A percentile compares a stretch with the other conserved stretches of the same genome.
Conservation (phyloP, 106 monocot genomes). For the Platanthera zijinensis region DNA sequence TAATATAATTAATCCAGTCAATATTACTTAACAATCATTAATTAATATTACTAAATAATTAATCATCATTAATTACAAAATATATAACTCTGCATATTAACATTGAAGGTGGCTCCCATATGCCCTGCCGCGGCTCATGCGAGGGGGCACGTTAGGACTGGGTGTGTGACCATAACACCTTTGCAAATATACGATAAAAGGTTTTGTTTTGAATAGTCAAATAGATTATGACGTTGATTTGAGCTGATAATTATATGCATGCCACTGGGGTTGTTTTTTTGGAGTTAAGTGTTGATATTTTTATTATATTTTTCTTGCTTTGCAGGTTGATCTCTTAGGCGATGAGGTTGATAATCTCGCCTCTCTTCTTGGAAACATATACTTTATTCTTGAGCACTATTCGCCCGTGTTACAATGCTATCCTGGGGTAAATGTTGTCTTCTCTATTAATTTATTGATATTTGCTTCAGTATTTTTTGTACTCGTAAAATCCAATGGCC, state of each 20-base stretch:
- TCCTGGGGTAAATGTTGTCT: slow-evolving; percentile 55
- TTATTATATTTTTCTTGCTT: slow-evolving; percentile 8
- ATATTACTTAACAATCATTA: too few relatives aligned
- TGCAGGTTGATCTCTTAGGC: slow-evolving; percentile 85
- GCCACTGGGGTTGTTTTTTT: not conserved
- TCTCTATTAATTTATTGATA: not conserved
- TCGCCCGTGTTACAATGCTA: slow-evolving; percentile 82
- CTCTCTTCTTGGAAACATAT: slow-evolving; percentile 64
- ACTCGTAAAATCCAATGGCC: too few relatives aligned
- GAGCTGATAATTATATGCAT: not conserved
- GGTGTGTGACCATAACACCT: not conserved
- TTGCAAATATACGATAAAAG: not conserved
- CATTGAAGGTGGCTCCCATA: too few relatives aligned
- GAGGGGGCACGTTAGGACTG: too few relatives aligned
- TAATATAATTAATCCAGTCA: too few relatives aligned
- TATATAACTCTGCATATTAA: too few relatives aligned
- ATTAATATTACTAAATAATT: too few relatives aligned
- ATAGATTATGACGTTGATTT: not conserved
- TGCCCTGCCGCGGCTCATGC: too few relatives aligned
- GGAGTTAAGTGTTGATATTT: not conserved
- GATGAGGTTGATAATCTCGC: slow-evolving; percentile 80
- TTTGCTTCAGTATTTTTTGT: not conserved
- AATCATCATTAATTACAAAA: too few relatives aligned
- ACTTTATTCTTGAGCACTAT: slow-evolving; percentile 78
- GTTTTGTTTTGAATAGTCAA: not conserved